Evolutionary conservation across 495 filamentous ascomycete species (phyloP).

Genomic region (Penicilliopsis zonata): DNA sequence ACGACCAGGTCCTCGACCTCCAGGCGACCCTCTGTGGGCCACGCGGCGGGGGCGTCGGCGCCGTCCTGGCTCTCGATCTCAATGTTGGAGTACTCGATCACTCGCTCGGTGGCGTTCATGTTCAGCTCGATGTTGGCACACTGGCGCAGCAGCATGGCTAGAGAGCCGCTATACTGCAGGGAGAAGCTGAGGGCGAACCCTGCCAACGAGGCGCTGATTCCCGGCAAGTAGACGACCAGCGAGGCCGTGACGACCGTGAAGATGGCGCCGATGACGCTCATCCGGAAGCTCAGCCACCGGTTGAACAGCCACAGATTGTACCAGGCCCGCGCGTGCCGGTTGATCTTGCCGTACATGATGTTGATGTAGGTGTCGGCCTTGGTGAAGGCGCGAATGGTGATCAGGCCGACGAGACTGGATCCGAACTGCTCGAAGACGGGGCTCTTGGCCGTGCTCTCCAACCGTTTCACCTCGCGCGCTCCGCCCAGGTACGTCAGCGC

Average conservation of each 20-base stretch:
- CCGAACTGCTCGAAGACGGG: conserved; percentile 65
- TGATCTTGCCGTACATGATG: conserved; percentile 50
- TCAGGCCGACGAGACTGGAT: conserved; percentile 50
- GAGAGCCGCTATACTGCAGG: conserved; percentile 38
- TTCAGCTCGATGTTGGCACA: conserved; percentile 53
- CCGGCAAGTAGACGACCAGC: conserved; percentile 48
- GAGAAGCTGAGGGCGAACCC: conserved; percentile 64
- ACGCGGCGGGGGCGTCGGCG: conserved; percentile 56
- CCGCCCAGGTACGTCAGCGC: conserved; percentile 50
- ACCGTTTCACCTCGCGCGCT: conserved; percentile 58
- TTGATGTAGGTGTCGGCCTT: conserved; percentile 49
- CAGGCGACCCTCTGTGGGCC: conserved; percentile 67
- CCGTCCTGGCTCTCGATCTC: conserved; percentile 51
- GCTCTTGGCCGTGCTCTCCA: conserved; percentile 57
- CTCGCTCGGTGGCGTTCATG: conserved; percentile 77
- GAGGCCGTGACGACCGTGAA: conserved; percentile 55
- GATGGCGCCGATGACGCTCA: conserved; percentile 56
- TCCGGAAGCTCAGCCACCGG: conserved; percentile 61
- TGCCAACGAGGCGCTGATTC: conserved; percentile 62
- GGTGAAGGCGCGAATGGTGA: conserved; percentile 62
- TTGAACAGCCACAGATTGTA: conserved; percentile 62
- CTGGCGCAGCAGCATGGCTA: conserved; percentile 34
- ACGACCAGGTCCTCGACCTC: conserved; percentile 65
- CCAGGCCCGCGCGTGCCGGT: conserved; percentile 43
- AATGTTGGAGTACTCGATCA: conserved; percentile 68